These are phyloP conservation scores for Lentinula edodes DNA, from an alignment of 768 basidiomycete species.

Conservation along the genomic window DNA sequence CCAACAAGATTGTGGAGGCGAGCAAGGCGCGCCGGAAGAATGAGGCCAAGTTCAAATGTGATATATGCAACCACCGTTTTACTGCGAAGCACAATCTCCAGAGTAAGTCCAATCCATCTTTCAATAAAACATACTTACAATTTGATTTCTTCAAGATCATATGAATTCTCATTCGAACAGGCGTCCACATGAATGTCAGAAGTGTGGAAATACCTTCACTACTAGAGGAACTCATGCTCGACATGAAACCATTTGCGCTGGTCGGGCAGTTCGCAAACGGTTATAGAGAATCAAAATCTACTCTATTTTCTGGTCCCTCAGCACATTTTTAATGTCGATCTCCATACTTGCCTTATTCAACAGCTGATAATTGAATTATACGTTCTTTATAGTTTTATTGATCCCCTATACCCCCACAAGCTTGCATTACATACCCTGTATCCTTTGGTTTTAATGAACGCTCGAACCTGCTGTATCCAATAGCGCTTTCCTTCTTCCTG, in stretches of 20 bases:
- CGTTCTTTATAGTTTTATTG: neutral
- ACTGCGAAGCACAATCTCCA: constrained; percentile 5
- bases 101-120: neutral
- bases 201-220: constrained; percentile 1
- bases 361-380: neutral
- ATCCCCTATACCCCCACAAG: neutral
- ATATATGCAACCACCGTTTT: neutral
- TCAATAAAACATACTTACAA: neutral
- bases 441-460: neutral
- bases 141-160: neutral
- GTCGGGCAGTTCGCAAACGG: constrained; percentile 2
- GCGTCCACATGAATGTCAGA: constrained; percentile 1
- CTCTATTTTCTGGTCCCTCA: neutral
- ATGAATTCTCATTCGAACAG: constrained; percentile 6
- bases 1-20: constrained; percentile 4
- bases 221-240: constrained; percentile 3
- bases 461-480: neutral
- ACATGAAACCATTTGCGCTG: constrained; percentile 2
- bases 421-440: neutral
- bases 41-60: constrained; percentile 4
- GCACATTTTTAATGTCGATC: neutral
- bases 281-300: neutral
- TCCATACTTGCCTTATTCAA: neutral
- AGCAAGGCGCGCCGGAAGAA: constrained; percentile 3
- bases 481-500: neutral